Conservation (phyloP, 2,329 filamentous ascomycete genomes). For the Tolypocladium paradoxum region DNA sequence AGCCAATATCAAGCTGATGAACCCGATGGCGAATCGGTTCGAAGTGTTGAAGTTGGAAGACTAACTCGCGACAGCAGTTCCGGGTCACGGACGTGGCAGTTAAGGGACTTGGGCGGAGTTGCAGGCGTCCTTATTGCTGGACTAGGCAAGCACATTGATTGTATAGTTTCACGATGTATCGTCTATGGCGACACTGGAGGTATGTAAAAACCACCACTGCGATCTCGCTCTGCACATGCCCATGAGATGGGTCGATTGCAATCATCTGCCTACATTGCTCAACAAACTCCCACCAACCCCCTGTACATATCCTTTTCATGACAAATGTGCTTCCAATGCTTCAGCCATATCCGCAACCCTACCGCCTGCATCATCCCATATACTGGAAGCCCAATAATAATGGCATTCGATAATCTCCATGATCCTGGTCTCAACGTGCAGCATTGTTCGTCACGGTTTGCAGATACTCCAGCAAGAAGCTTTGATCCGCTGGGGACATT, state of each 20-base stretch:
- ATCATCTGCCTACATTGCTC: neutral
- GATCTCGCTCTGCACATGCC: neutral
- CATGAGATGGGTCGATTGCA: neutral
- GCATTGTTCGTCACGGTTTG: constrained; percentile 39
- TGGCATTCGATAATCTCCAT: neutral
- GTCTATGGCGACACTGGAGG: neutral
- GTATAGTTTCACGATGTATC: neutral
- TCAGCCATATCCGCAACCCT: neutral
- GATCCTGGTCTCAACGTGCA: constrained; percentile 16
- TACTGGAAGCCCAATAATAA: neutral
- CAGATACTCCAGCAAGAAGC: constrained; percentile 66
- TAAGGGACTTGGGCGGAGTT: neutral
- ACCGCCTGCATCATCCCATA: neutral
- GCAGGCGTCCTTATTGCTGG: no score
- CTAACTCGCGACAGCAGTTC: constrained; percentile 4
- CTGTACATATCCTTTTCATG: neutral
- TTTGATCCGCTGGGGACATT: constrained; percentile 61
- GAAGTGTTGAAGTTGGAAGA: constrained; percentile 43
- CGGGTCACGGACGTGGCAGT: neutral
- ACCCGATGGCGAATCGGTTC: constrained; percentile 48
- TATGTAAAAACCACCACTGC: neutral
- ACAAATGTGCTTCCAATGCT: neutral
- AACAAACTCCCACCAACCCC: neutral
- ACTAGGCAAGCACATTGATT: neutral
- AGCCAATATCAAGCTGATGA: constrained; percentile 22